Base-by-base conservation (phyloP, 2,329 filamentous ascomycete species). In the Xylaria digitata region DNA sequence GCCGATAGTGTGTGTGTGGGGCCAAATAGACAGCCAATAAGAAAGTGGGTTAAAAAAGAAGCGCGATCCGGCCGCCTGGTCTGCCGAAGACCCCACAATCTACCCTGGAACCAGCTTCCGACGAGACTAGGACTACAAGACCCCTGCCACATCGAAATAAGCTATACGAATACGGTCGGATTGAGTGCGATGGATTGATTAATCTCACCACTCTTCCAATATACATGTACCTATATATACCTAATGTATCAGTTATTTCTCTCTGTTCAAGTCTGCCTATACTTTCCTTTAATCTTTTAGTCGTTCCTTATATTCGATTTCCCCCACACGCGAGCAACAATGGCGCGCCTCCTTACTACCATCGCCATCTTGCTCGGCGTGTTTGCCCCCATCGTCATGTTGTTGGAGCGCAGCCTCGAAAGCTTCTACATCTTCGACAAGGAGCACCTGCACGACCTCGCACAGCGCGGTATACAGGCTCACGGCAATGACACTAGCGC, bases 371-470 rank as follows among this genome's bases (percentile, higher is more conserved):
- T 88, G 53, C 79, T 88, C 58, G 87, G 84, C 62, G 74, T 89
- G 69, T 76, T 90, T 61, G 80, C 84, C 13, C 83, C 85, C 7
- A 72, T 88, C 61, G 81, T 85, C 73, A 86, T 86, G 79, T 73
- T 85, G 66, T 77, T 89, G 46, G 88, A 91, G 78, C 82, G 84
- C 73, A 86, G 87, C 78, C 81, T 88, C 64, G 82, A 87, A 68
- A 80, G 78, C 65, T 89, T 94, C 83, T 96, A 94, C 85, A 87
- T 96, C 79, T 94, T 96, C 80, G 82, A 89, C 61, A 86, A 86
- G 1, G 82, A 84, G 17, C 85, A 92, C 68, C 85, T 96, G 67
- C 88, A 93, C 76, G 85, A 90, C 67, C 81, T 96, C 40, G 86
- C 90, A 11, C 81, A 87, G 79, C 85, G 87, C 69, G 90, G 88